Percentiles rank a stretch among this genome's conserved stretches.
phyloP scores from a whole-genome alignment of 345 rosid species.

The Firmiana major region DNA sequence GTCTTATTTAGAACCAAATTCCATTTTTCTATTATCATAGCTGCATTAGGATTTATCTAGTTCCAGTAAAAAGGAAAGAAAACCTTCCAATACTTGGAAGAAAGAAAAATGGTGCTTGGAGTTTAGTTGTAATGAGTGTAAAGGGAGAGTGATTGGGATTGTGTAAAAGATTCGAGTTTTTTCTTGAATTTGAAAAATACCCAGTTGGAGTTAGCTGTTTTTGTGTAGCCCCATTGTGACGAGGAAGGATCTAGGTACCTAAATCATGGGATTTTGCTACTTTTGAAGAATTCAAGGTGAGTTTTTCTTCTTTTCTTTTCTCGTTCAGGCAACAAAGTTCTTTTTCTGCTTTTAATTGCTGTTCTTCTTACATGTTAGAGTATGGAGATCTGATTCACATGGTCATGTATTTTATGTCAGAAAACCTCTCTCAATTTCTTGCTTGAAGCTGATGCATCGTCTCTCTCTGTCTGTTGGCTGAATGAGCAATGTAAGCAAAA shows the following conservation, averaged over 20 bases:
- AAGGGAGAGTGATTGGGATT: constrained; percentile 19
- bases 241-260: neutral
- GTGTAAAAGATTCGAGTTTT: constrained; percentile 13
- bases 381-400: constrained; percentile 9
- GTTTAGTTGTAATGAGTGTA: constrained; percentile 2
- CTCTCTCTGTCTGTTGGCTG: neutral
- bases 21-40: neutral
- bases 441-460: neutral
- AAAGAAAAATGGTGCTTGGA: constrained; percentile 17
- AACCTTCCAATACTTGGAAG: neutral
- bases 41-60: neutral
- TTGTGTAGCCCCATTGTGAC: constrained; percentile 11
- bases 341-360: neutral
- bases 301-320: neutral
- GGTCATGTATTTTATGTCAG: neutral
- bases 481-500: constrained; percentile 26
- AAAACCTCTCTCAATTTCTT: neutral
- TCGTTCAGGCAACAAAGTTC: neutral
- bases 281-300: constrained; percentile 28
- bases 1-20: neutral
- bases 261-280: constrained; percentile 15
- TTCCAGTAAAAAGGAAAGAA: neutral
- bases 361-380: neutral
- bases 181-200: constrained; percentile 17
- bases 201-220: constrained; percentile 21